Percentiles rank a stretch among this genome's conserved stretches.
phyloP scores from a whole-genome alignment of 1,139 yeast genomes.

The Zygoascus sp. region DNA sequence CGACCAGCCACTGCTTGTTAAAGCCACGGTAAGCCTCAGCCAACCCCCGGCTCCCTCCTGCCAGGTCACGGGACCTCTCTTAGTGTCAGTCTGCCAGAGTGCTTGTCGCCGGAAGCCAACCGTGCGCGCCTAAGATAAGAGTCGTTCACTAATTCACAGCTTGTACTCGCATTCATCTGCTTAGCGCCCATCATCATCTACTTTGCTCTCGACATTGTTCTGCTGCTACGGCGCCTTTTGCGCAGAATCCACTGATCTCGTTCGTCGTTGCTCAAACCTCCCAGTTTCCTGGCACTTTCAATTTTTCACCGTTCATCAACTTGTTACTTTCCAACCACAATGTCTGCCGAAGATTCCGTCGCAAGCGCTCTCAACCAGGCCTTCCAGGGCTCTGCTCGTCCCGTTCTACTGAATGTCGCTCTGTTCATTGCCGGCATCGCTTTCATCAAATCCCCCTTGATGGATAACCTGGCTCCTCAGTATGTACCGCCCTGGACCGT shows the following conservation, averaged over 20 bases:
- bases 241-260: background rate
- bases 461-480: constrained; percentile 41
- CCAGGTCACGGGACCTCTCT: too few species aligned
- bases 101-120: too few species aligned
- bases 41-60: too few species aligned
- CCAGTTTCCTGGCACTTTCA: background rate
- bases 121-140: too few species aligned
- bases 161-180: constrained; percentile 26
- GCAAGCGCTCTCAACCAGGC: constrained; percentile 18
- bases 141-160: constrained; percentile 15
- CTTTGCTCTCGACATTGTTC: constrained; percentile 24
- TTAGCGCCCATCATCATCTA: constrained; percentile 24
- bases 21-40: constrained; percentile 9
- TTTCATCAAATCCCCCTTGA: constrained; percentile 37
- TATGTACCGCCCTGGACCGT: constrained; percentile 21
- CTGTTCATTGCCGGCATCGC: constrained; percentile 37
- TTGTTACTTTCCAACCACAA: constrained; percentile 11
- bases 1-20: constrained; percentile 5
- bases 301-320: background rate
- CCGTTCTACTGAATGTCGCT: constrained; percentile 31
- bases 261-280: background rate
- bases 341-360: constrained; percentile 23
- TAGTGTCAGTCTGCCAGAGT: too few species aligned
- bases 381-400: constrained; percentile 23
- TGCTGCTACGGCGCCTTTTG: constrained; percentile 14